phyloP scores from a whole-genome alignment of 2,329 filamentous ascomycete species.

The Emergomyces orientalis region DNA sequence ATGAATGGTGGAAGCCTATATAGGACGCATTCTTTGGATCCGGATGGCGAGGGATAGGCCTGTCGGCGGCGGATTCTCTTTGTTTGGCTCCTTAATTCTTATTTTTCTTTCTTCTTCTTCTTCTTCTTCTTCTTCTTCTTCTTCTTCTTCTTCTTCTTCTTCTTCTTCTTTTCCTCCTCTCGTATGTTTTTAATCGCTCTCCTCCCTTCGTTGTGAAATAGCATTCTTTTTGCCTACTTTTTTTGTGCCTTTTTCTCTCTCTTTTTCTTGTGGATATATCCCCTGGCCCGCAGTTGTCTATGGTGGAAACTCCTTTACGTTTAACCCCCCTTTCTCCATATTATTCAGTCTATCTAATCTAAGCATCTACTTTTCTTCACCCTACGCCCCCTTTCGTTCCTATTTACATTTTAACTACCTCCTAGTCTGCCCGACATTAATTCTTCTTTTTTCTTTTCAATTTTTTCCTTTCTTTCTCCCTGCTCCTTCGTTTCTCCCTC shows the following conservation, averaged over 20 bases:
- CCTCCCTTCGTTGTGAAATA: conserved; percentile 8
- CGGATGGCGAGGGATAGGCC: conserved; percentile 17
- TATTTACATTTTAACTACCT: neutral
- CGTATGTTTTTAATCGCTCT: conserved; percentile 3
- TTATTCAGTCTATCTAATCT: neutral
- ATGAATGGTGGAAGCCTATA: conserved; percentile 18
- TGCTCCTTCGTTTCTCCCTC: neutral
- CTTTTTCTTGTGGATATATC: conserved; percentile 1
- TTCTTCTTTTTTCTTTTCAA: neutral
- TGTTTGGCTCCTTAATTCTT: conserved; percentile 1
- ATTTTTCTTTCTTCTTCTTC: conserved; percentile 3
- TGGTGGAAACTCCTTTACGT: neutral
- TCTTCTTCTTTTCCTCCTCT: neutral
- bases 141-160: neutral
- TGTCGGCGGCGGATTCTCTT: neutral
- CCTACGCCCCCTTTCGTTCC: neutral
- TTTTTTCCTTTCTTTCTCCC: neutral
- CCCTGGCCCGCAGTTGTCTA: neutral
- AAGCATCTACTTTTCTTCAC: neutral
- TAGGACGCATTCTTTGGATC: conserved; percentile 29
- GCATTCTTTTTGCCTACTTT: neutral
- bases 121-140: conserved; percentile 11
- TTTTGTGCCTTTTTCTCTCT: neutral
- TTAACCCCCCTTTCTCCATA: neutral
- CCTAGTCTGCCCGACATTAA: neutral